Conservation (phyloP, 2,329 filamentous ascomycete genomes). For the Arthrobotrys sinensis region DNA sequence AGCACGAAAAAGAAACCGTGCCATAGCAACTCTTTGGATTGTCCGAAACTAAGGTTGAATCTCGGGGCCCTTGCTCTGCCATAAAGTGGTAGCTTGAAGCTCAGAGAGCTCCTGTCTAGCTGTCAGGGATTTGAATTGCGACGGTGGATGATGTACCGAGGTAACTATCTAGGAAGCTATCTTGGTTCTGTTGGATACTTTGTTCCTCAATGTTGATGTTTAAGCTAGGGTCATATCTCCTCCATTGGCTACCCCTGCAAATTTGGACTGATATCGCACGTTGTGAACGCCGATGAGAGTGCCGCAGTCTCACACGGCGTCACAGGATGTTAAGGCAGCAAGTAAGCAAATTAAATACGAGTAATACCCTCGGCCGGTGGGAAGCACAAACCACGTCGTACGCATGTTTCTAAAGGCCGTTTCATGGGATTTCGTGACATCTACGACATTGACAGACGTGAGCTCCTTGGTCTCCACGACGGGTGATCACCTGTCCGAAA, state of each 20-base stretch:
- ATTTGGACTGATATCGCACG: background rate
- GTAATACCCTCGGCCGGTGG: too few relatives aligned
- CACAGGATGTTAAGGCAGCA: constrained; percentile 1
- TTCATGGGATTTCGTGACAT: too few relatives aligned
- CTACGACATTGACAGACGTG: too few relatives aligned
- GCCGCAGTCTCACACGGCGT: background rate
- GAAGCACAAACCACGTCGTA: too few relatives aligned
- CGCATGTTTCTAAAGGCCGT: too few relatives aligned
- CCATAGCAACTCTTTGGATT: too few relatives aligned
- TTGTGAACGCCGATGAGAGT: constrained; percentile 7
- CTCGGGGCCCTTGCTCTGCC: background rate
- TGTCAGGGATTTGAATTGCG: background rate
- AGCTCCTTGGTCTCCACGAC: background rate
- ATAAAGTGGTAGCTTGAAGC: background rate
- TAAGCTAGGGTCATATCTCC: background rate
- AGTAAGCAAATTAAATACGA: background rate
- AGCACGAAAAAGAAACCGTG: too few relatives aligned
- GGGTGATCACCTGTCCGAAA: background rate
- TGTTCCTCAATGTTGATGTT: background rate
- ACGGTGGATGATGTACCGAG: background rate
- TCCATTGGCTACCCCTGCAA: background rate
- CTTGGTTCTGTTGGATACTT: constrained; percentile 3
- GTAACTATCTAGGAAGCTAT: background rate
- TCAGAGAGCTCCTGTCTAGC: background rate
- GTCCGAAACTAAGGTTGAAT: too few relatives aligned